phyloP scores from a whole-genome alignment of 225 moss, liverwort and hornwort genomes.

The Ulota crispa region DNA sequence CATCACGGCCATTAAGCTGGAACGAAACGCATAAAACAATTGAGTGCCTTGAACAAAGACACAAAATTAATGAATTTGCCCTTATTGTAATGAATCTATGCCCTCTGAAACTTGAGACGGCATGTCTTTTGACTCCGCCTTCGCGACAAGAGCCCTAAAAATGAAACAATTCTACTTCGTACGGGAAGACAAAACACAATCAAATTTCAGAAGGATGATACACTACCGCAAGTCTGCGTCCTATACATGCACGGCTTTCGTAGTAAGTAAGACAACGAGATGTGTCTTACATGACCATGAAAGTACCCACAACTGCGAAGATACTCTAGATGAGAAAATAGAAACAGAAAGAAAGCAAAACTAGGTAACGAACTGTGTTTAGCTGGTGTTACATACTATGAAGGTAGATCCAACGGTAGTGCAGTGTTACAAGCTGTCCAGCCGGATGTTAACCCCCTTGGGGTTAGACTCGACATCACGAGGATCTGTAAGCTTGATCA shows the following conservation, averaged over 20 bases:
- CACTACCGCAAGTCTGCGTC: slow-evolving; percentile 1
- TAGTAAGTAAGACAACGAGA: slow-evolving; percentile 10
- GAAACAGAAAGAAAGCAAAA: not conserved
- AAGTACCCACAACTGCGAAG: not conserved
- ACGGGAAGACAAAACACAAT: not conserved
- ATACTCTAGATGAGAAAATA: slow-evolving; percentile 4
- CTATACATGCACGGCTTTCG: slow-evolving; percentile 5
- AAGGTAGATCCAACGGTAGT: not conserved
- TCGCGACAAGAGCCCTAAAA: not conserved
- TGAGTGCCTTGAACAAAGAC: not conserved
- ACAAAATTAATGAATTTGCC: not conserved
- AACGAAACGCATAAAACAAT: not conserved
- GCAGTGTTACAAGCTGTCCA: slow-evolving; percentile 49
- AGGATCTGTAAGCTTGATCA: slow-evolving; percentile 62
- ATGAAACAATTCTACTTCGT: not conserved
- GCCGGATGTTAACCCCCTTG: slow-evolving; percentile 43
- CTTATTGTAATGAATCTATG: not conserved
- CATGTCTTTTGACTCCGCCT: not conserved
- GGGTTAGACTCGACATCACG: slow-evolving; percentile 42
- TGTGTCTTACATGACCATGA: slow-evolving; percentile 18
- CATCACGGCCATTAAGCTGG: not conserved
- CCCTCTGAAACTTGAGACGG: not conserved
- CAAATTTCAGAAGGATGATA: slow-evolving; percentile 8
- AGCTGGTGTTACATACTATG: not conserved
- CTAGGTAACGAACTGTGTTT: not conserved